Evolutionary conservation across 2,329 filamentous ascomycete genomes (phyloP).

Genomic region (Hypoxylon sp.): DNA sequence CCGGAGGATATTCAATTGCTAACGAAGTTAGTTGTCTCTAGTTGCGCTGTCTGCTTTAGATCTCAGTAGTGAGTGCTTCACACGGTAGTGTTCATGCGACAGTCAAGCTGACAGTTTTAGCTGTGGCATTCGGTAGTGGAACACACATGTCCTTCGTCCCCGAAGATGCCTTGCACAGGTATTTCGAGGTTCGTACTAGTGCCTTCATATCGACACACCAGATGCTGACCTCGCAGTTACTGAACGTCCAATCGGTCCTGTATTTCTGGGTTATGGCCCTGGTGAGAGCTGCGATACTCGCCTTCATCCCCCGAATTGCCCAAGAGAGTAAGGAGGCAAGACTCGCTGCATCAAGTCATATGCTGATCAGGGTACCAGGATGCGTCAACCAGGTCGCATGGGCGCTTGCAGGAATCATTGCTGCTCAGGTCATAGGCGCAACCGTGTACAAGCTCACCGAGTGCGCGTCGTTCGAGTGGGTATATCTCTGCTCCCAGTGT

Average conservation of each 20-base stretch:
- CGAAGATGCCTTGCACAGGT: constrained; percentile 19
- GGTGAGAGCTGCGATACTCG: constrained; percentile 47
- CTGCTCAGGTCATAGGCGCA: constrained; percentile 23
- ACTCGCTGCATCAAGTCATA: background rate
- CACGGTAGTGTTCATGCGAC: background rate
- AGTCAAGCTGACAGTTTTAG: constrained; percentile 10
- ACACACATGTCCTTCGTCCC: constrained; percentile 32
- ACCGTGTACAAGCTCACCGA: constrained; percentile 30
- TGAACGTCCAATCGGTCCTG: constrained; percentile 36
- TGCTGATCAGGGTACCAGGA: constrained; percentile 17
- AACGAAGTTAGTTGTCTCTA: constrained; percentile 29
- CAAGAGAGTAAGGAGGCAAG: constrained; percentile 44
- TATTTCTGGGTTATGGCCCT: constrained; percentile 46
- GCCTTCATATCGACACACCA: background rate
- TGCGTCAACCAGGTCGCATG: constrained; percentile 10
- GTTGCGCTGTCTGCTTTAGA: constrained; percentile 33
- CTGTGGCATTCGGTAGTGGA: constrained; percentile 37
- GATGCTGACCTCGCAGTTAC: constrained; percentile 29
- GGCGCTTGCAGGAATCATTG: constrained; percentile 17
- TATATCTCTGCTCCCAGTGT: background rate
- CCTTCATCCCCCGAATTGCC: constrained; percentile 47
- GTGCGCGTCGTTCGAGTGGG: constrained; percentile 22
- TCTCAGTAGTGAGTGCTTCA: constrained; percentile 26
- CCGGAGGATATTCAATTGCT: background rate
- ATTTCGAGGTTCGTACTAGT: constrained; percentile 28